These are phyloP conservation scores for Akanthomyces lecanii DNA, from an alignment of 2,329 filamentous ascomycete species.

Conservation along the genomic window DNA sequence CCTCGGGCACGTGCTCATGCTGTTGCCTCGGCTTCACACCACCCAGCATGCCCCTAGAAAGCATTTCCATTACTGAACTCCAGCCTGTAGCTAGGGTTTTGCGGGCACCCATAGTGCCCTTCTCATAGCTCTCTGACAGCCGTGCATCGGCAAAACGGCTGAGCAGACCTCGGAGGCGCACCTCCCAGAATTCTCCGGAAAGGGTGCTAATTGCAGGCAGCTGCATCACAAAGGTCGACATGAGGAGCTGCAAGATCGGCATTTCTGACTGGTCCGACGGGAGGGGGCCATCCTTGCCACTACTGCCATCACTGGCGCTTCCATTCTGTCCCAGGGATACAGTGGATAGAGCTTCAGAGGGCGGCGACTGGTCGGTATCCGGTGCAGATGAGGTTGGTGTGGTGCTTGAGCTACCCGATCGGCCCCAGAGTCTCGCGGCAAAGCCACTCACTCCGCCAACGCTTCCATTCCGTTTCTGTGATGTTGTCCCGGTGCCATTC, in stretches of 20 bases:
- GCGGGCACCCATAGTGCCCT: constrained; percentile 67
- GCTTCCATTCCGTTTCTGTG: not conserved
- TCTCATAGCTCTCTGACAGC: constrained; percentile 78
- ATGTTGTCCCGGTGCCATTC: no score
- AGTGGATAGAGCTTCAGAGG: not conserved
- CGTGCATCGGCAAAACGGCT: constrained; percentile 61
- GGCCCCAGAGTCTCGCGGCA: constrained; percentile 11
- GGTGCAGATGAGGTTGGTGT: constrained; percentile 9
- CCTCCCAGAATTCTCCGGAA: constrained; percentile 60
- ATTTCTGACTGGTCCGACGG: constrained; percentile 22
- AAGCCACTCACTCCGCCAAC: constrained; percentile 18
- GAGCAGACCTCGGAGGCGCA: constrained; percentile 57
- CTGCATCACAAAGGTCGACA: constrained; percentile 61
- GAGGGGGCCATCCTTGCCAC: constrained; percentile 21
- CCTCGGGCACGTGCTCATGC: not conserved
- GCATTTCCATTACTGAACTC: constrained; percentile 64
- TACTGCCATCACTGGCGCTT: constrained; percentile 16
- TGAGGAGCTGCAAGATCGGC: constrained; percentile 64
- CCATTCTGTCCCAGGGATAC: no score
- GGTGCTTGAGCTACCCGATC: not conserved
- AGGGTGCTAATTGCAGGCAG: constrained; percentile 64
- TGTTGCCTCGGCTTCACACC: constrained; percentile 36
- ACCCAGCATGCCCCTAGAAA: constrained; percentile 61
- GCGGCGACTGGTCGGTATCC: not conserved
- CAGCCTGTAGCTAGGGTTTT: constrained; percentile 72